Evolutionary conservation across 352 stramenopile species (phyloP).

Genomic region (Globisporangium megalacanthum): DNA sequence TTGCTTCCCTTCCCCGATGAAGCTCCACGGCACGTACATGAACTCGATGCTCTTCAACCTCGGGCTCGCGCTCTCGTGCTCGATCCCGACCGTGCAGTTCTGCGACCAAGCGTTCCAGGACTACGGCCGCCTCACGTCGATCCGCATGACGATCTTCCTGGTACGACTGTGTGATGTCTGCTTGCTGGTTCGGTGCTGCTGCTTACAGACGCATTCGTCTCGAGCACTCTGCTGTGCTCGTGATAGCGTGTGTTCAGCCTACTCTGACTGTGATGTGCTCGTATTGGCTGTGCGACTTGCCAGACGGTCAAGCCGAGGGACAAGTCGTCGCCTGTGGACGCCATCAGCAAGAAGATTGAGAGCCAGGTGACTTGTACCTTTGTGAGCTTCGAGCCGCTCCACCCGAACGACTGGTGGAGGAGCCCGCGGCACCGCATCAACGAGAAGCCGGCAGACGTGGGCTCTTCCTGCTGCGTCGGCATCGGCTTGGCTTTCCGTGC

Average conservation of each 20-base stretch:
- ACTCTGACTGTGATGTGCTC: background rate
- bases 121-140: conserved; percentile 90
- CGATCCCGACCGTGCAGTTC: conserved; percentile 95
- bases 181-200: too few species aligned
- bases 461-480: conserved; percentile 39
- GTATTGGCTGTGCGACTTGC: background rate
- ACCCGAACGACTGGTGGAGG: conserved; percentile 41
- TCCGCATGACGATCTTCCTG: conserved; percentile 83
- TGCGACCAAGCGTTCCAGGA: conserved; percentile 91
- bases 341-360: conserved; percentile 85
- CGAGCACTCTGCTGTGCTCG: too few species aligned
- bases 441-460: conserved; percentile 51
- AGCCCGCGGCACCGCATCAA: conserved; percentile 56
- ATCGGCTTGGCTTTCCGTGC: conserved; percentile 28
- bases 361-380: conserved; percentile 59
- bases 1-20: conserved; percentile 97
- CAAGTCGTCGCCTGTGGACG: conserved; percentile 66
- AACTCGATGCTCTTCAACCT: conserved; percentile 99
- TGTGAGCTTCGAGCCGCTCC: conserved; percentile 32
- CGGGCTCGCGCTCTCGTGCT: conserved; percentile 88
- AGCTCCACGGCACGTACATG: conserved; percentile 96
- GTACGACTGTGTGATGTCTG: conserved; percentile 26
- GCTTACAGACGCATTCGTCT: too few species aligned
- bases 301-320: conserved; percentile 71
- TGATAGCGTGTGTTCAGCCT: background rate